Conservation (phyloP, 176 grass and related monocot species). For the Chloris gayana region DNA sequence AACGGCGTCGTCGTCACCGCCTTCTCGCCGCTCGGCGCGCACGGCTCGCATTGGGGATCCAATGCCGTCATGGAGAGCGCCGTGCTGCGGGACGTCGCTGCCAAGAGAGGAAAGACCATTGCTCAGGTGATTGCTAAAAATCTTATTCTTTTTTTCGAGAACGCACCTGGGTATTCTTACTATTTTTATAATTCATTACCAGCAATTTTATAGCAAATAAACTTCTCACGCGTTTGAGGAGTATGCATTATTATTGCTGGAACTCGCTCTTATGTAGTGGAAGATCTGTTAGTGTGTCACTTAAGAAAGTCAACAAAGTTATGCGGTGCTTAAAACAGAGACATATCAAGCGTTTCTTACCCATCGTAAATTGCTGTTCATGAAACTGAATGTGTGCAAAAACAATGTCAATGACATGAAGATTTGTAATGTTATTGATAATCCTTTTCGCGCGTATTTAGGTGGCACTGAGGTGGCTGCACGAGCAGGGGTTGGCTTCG, state of each 20-base stretch:
- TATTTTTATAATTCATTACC: neutral
- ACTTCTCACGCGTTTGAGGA: neutral
- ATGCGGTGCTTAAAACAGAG: too few relatives aligned
- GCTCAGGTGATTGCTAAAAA: conserved; percentile 55
- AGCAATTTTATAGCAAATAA: neutral
- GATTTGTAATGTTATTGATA: neutral
- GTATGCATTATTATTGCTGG: too few relatives aligned
- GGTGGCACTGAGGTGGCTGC: conserved; percentile 70
- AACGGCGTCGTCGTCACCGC: conserved; percentile 57
- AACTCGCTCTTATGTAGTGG: too few relatives aligned
- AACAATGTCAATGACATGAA: neutral
- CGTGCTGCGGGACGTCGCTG: conserved; percentile 43
- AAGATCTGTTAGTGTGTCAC: neutral
- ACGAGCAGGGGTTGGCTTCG: conserved; percentile 51
- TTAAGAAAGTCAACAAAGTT: neutral
- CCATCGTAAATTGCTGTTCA: too few relatives aligned
- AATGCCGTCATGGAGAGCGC: conserved; percentile 63
- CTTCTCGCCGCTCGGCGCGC: conserved; percentile 58
- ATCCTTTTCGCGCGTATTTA: neutral
- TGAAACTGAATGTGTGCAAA: neutral
- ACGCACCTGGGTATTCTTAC: too few relatives aligned
- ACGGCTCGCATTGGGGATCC: conserved; percentile 44
- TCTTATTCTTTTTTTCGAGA: too few relatives aligned
- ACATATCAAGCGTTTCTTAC: too few relatives aligned
- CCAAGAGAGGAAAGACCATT: conserved; percentile 57